phyloP scores from a whole-genome alignment of 1,284 basidiomycete genomes.

The Apiotrichum domesticum region DNA sequence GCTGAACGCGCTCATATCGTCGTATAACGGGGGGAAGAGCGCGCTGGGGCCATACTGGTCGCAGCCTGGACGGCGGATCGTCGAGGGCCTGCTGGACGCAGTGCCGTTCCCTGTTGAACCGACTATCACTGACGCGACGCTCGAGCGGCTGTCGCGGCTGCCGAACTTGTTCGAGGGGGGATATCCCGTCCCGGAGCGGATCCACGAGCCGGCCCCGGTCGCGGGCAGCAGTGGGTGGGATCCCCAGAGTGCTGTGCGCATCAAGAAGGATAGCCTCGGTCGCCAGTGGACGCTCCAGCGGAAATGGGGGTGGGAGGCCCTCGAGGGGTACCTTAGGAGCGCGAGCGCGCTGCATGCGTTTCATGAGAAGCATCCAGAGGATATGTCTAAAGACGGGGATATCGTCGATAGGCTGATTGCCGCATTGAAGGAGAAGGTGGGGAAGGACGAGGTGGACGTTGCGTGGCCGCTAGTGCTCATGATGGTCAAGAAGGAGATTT shows the following conservation, averaged over 20 bases:
- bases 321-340: constrained; percentile 65
- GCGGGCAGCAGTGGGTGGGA: constrained; percentile 35
- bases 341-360: constrained; percentile 67
- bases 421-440: constrained; percentile 45
- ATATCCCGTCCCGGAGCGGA: constrained; percentile 7
- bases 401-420: constrained; percentile 60
- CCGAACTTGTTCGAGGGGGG: constrained; percentile 50
- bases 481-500: constrained; percentile 47
- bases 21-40: constrained; percentile 26
- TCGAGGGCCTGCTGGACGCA: constrained; percentile 64
- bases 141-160: constrained; percentile 35
- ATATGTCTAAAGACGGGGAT: constrained; percentile 55
- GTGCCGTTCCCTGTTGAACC: constrained; percentile 56
- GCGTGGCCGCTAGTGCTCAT: constrained; percentile 69
- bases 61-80: constrained; percentile 68
- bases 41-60: constrained; percentile 71
- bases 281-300: constrained; percentile 56
- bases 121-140: not conserved
- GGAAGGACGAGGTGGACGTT: constrained; percentile 50
- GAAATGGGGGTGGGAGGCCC: constrained; percentile 6
- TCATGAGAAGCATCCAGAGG: constrained; percentile 59
- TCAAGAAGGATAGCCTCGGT: constrained; percentile 24
- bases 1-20: constrained; percentile 55
- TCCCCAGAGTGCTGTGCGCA: constrained; percentile 19
- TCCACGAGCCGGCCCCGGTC: constrained; percentile 2